Evolutionary conservation across 257 asterid genomes (phyloP).

Genomic region (Scutellaria barbata): DNA sequence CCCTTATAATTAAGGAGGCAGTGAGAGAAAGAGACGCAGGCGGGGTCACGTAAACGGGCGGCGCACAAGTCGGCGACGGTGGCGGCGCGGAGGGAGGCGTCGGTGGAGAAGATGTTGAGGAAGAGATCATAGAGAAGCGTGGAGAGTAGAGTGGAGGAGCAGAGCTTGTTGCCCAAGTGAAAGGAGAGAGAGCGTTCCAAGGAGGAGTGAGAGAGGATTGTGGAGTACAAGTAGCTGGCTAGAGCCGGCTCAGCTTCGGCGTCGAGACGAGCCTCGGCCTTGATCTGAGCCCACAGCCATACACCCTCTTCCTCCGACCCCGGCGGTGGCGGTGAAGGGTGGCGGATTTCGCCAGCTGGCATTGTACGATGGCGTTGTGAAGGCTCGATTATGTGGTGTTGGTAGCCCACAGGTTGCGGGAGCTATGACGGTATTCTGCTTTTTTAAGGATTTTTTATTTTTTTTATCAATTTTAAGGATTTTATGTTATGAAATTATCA

Average conservation of each 20-base stretch:
- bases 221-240: slow-evolving; percentile 83
- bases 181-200: slow-evolving; percentile 83
- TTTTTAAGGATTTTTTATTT: no score
- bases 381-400: neutral
- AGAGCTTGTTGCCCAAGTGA: slow-evolving; percentile 87
- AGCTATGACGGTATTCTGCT: no score
- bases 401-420: neutral
- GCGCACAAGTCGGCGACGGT: slow-evolving; percentile 74
- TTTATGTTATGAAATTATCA: no score
- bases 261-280: slow-evolving; percentile 78
- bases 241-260: slow-evolving; percentile 93
- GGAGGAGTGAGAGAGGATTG: slow-evolving; percentile 83
- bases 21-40: slow-evolving; percentile 69
- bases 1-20: slow-evolving; percentile 77
- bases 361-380: slow-evolving; percentile 46
- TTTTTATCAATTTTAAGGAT: no score
- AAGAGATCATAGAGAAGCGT: slow-evolving; percentile 83
- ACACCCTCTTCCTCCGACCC: slow-evolving; percentile 65
- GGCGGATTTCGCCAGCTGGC: slow-evolving; percentile 66
- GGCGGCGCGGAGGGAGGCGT: slow-evolving; percentile 74
- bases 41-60: slow-evolving; percentile 66
- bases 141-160: slow-evolving; percentile 86
- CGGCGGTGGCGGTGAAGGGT: slow-evolving; percentile 46
- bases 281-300: slow-evolving; percentile 75
- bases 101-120: slow-evolving; percentile 70